These are phyloP conservation scores for Waltergamsia citrina DNA, from an alignment of 2,329 filamentous ascomycete genomes.

Conservation along the genomic window DNA sequence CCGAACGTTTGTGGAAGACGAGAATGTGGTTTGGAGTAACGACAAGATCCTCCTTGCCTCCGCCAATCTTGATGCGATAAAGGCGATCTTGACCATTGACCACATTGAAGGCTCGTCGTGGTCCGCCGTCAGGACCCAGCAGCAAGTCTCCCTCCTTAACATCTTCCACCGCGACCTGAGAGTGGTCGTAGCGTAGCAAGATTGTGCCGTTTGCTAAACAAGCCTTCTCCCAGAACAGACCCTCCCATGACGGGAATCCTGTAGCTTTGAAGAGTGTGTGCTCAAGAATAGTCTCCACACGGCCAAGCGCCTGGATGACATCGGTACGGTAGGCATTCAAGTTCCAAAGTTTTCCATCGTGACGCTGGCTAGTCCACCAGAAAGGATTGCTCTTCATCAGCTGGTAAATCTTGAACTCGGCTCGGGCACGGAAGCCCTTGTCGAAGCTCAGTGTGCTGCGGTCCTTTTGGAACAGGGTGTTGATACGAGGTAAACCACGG, in stretches of 20 bases:
- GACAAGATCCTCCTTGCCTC: constrained; percentile 33
- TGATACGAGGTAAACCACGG: constrained; percentile 92
- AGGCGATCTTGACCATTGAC: constrained; percentile 35
- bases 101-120: constrained; percentile 38
- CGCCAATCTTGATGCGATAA: constrained; percentile 36
- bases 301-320: constrained; percentile 89
- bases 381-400: constrained; percentile 99
- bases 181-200: constrained; percentile 32
- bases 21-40: constrained; percentile 39
- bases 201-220: constrained; percentile 31
- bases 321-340: constrained; percentile 92
- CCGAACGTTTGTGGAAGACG: constrained; percentile 27
- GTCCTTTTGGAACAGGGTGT: constrained; percentile 98
- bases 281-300: constrained; percentile 96
- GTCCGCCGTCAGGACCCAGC: constrained; percentile 35
- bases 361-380: constrained; percentile 97
- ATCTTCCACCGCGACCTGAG: constrained; percentile 34
- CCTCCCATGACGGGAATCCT: constrained; percentile 94
- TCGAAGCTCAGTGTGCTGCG: constrained; percentile 94
- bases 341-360: constrained; percentile 97
- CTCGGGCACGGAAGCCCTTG: constrained; percentile 91
- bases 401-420: constrained; percentile 97
- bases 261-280: constrained; percentile 96
- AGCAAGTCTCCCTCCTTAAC: constrained; percentile 38
- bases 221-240: constrained; percentile 79